A percentile compares a stretch with the other conserved stretches of the same genome.
phyloP scores from a whole-genome alignment of 129 eudicot species.

The Erigeron canadensis region DNA sequence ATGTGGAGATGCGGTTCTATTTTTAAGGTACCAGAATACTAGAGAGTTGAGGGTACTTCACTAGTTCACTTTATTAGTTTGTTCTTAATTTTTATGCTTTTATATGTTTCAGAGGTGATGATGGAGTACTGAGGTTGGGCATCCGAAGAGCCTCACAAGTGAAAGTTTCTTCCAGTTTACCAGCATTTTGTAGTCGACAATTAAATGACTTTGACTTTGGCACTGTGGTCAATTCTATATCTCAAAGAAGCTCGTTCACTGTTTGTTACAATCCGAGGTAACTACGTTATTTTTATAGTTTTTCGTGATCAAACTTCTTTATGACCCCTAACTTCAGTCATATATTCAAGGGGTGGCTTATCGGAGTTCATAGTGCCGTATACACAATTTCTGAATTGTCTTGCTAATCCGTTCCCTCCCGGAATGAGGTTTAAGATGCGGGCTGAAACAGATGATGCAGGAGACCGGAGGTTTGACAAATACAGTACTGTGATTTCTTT shows the following conservation, averaged over 20 bases:
- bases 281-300: background rate
- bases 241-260: constrained; percentile 44
- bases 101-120: constrained; percentile 56
- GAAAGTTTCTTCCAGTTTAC: constrained; percentile 37
- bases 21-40: constrained; percentile 54
- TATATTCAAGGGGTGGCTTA: constrained; percentile 53
- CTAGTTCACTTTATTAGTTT: constrained; percentile 7
- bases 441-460: constrained; percentile 76
- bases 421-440: constrained; percentile 91
- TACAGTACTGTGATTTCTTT: background rate
- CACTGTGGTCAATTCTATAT: constrained; percentile 56
- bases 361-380: constrained; percentile 77
- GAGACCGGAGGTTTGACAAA: constrained; percentile 66
- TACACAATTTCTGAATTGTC: constrained; percentile 57
- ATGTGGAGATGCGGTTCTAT: constrained; percentile 96
- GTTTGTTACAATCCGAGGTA: constrained; percentile 90
- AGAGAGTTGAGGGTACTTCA: background rate
- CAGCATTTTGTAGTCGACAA: constrained; percentile 40
- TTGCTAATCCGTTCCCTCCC: constrained; percentile 46
- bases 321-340: constrained; percentile 12
- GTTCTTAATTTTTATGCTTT: background rate
- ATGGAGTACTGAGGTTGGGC: constrained; percentile 93
- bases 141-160: constrained; percentile 74
- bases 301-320: background rate
- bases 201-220: constrained; percentile 39